Percentiles rank a stretch among this genome's conserved stretches.
Evolutionary conservation across 257 asterid genomes (phyloP).

Genomic region (Hygrophila difformis): DNA sequence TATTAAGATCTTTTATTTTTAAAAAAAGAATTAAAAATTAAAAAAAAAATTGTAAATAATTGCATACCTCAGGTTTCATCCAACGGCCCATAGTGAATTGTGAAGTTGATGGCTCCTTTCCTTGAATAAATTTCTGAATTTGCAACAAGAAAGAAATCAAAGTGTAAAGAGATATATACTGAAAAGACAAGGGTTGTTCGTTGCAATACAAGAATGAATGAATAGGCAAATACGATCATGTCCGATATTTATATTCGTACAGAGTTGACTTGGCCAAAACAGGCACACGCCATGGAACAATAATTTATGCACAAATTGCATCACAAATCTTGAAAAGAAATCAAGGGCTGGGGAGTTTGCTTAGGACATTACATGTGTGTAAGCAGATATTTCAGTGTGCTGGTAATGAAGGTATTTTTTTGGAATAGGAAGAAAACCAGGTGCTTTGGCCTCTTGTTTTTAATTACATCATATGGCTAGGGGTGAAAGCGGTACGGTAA

Average conservation of each 20-base stretch:
- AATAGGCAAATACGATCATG: background rate
- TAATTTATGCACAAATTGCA: conserved; percentile 14
- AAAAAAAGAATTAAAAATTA: no score
- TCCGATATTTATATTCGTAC: conserved; percentile 19
- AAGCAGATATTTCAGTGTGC: conserved; percentile 32
- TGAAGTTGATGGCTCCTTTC: background rate
- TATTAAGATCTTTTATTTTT: no score
- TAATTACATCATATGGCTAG: no score
- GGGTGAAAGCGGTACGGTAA: no score
- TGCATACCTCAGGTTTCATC: conserved; percentile 72
- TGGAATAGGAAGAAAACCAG: conserved; percentile 34
- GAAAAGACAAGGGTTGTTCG: no score
- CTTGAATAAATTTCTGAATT: background rate
- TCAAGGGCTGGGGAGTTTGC: background rate
- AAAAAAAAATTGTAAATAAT: no score
- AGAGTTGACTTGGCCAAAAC: conserved; percentile 5
- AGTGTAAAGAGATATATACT: no score
- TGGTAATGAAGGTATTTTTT: background rate
- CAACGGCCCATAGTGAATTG: conserved; percentile 66
- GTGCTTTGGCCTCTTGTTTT: conserved; percentile 25
- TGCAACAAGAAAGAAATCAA: no score
- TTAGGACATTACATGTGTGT: no score
- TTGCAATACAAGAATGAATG: no score
- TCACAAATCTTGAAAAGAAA: conserved; percentile 5
- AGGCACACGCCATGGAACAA: background rate